Evolutionary conservation across 495 filamentous ascomycete genomes (phyloP).

Genomic region (Tricharina praecox): DNA sequence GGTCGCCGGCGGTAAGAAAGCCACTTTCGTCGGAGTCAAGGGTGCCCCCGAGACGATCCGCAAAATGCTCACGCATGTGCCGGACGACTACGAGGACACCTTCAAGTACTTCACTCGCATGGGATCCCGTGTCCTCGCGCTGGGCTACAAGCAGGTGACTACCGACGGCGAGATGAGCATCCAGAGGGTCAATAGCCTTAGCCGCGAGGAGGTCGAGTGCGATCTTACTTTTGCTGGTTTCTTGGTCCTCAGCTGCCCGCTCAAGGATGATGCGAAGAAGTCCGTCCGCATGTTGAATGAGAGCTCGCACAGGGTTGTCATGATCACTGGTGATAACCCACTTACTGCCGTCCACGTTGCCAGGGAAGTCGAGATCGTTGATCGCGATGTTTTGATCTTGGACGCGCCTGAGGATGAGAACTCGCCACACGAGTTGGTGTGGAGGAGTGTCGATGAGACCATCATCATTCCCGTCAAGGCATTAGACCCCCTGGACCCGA

Average conservation of each 20-base stretch:
- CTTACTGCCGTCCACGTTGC: slow-evolving; percentile 93
- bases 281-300: slow-evolving; percentile 95
- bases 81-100: slow-evolving; percentile 87
- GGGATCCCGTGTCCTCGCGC: slow-evolving; percentile 78
- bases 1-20: slow-evolving; percentile 50
- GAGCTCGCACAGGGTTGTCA: slow-evolving; percentile 93
- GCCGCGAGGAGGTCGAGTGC: slow-evolving; percentile 79
- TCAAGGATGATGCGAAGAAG: slow-evolving; percentile 92
- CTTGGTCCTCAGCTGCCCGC: slow-evolving; percentile 80
- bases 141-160: slow-evolving; percentile 83
- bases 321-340: slow-evolving; percentile 99
- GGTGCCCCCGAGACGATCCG: slow-evolving; percentile 92
- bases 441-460: slow-evolving; percentile 90
- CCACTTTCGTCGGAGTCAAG: slow-evolving; percentile 86
- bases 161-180: slow-evolving; percentile 63
- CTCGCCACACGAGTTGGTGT: slow-evolving; percentile 67
- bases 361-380: slow-evolving; percentile 89
- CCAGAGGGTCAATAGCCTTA: slow-evolving; percentile 74
- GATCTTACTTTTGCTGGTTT: slow-evolving; percentile 83
- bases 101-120: slow-evolving; percentile 95
- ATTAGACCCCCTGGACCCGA: slow-evolving; percentile 56
- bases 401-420: slow-evolving; percentile 86
- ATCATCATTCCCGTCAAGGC: slow-evolving; percentile 75
- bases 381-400: slow-evolving; percentile 84
- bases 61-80: slow-evolving; percentile 70